These are phyloP conservation scores for Rhizopogon sp. DNA, from an alignment of 768 basidiomycete genomes.

Conservation along the genomic window DNA sequence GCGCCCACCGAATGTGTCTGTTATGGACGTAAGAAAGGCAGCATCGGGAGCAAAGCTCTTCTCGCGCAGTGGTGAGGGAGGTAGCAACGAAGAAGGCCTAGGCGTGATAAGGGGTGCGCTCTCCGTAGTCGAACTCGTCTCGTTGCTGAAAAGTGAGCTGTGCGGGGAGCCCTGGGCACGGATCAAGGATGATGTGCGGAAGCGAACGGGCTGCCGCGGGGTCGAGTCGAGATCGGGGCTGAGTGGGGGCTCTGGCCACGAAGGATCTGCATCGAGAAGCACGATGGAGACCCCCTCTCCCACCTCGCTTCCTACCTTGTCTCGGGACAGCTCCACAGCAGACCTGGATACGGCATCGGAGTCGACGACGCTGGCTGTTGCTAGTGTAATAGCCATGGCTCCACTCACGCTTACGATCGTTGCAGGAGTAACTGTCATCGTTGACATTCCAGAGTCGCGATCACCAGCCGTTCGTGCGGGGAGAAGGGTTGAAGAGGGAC, in stretches of 20 bases:
- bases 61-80: slow-evolving; percentile 12
- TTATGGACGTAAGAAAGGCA: slow-evolving; percentile 23
- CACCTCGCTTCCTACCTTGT: neutral
- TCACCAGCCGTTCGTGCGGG: slow-evolving; percentile 14
- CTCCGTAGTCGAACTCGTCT: slow-evolving; percentile 28
- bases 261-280: neutral
- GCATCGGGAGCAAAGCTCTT: slow-evolving; percentile 19
- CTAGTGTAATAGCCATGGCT: slow-evolving; percentile 40
- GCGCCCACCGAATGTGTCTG: slow-evolving; percentile 35
- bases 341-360: slow-evolving; percentile 19
- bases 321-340: neutral
- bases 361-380: slow-evolving; percentile 48
- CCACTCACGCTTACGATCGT: slow-evolving; percentile 42
- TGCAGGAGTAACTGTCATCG: slow-evolving; percentile 36
- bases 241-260: slow-evolving; percentile 21
- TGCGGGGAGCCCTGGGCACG: slow-evolving; percentile 39
- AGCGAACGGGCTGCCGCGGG: slow-evolving; percentile 22
- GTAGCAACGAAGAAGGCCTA: slow-evolving; percentile 19
- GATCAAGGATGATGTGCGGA: slow-evolving; percentile 24
- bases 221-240: slow-evolving; percentile 18
- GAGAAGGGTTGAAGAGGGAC: slow-evolving; percentile 16
- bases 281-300: neutral
- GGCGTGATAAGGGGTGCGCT: slow-evolving; percentile 15
- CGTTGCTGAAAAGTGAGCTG: slow-evolving; percentile 41
- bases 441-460: slow-evolving; percentile 32